Base-by-base conservation (phyloP, 768 basidiomycete species). In the Kwoniella bestiolae region DNA sequence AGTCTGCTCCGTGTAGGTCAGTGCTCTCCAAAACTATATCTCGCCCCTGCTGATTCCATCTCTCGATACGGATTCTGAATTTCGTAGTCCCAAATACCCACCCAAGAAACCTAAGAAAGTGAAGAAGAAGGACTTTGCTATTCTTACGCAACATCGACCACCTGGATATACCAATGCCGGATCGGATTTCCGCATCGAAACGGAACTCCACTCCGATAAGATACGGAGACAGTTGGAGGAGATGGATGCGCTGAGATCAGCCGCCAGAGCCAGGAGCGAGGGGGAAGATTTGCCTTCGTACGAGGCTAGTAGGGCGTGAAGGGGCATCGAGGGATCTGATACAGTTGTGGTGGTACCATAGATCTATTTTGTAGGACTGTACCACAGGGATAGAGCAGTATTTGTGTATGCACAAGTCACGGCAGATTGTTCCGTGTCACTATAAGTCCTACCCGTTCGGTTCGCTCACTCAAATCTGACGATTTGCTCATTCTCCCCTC, bases 221-320 rank as follows among this genome's bases (percentile, higher is more conserved):
- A 14, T 63, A n/a, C 29, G 62, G 26, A 41, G 62, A 47, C 51
- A 63, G 29, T 29, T 63, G 26, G 51, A 55, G 5, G 62, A 56
- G 55, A 56, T 63, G 28, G 45, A 63, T 18, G 29, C 44, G 50
- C 9, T 31, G 61, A 55, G 61, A 16, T 34, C 23, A 25, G 26
- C 31, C 6, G n/a, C 23, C 25, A 21, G 6, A 35, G 44, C 45
- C 29, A 52, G 44, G 62, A 25, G 21, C 4, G 25, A 53, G 21
- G 52, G 28, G 4, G 62, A 56, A 16, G 31, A 29, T 18, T 46
- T 57, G 16, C 62, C 62, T 25, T 4, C 53, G 3, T 63, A 63
- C 32, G 23, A 21, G 21, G 55, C 2, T 51, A 41, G 38, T 41
- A 44, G n/a, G n/a, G n/a, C n/a, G n/a, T 26, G 57, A n/a, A 49